A percentile compares a stretch with the other conserved stretches of the same genome.
Conservation (phyloP, 495 filamentous ascomycete species). For the Neurospora sp. region DNA sequence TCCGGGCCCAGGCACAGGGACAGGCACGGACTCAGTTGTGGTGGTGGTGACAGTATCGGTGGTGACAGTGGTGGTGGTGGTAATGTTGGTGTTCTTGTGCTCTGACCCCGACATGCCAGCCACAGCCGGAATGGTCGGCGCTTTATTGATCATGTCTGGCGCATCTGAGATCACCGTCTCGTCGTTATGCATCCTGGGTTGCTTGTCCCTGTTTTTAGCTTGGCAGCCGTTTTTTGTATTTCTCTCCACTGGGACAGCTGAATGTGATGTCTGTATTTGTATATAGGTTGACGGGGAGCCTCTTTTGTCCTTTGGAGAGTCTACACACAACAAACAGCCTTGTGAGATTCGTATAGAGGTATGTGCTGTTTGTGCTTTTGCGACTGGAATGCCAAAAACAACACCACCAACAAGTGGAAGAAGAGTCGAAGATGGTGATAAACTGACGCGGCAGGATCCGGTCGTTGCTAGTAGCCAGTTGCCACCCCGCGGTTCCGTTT, state of each 20-base stretch:
- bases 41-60: neutral
- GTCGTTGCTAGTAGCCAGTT: neutral
- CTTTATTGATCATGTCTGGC: slow-evolving; percentile 7
- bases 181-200: slow-evolving; percentile 4
- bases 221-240: neutral
- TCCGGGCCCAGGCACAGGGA: neutral
- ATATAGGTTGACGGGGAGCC: neutral
- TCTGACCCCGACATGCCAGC: neutral
- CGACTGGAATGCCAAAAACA: neutral
- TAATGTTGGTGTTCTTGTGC: slow-evolving; percentile 1
- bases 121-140: slow-evolving; percentile 9
- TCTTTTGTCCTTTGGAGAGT: neutral
- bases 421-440: neutral
- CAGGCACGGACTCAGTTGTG: neutral
- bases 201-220: neutral
- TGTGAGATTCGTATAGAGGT: neutral
- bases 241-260: neutral
- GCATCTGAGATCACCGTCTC: slow-evolving; percentile 5
- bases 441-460: slow-evolving; percentile 5
- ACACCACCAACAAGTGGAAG: neutral
- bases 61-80: neutral
- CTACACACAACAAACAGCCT: neutral
- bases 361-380: neutral
- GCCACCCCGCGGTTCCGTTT: neutral
- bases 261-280: neutral